Evolutionary conservation across 768 basidiomycete genomes (phyloP).

Genomic region (Xerocomellus intermedius): DNA sequence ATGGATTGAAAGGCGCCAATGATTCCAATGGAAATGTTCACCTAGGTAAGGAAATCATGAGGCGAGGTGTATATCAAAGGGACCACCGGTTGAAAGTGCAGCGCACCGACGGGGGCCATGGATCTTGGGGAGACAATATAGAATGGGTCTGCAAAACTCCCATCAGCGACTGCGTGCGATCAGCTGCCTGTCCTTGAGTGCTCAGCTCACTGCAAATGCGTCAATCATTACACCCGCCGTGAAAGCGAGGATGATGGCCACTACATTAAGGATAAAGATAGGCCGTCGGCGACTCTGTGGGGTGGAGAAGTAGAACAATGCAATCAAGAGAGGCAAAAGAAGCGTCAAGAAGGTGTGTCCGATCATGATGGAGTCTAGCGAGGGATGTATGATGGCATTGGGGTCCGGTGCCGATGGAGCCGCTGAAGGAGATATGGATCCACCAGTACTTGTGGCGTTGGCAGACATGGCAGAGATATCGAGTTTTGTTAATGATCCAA

Average conservation of each 20-base stretch:
- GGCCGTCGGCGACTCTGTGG: slow-evolving; percentile 22
- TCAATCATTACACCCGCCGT: slow-evolving; percentile 23
- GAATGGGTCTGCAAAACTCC: slow-evolving; percentile 23
- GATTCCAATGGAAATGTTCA: slow-evolving; percentile 30
- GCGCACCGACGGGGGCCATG: slow-evolving; percentile 22
- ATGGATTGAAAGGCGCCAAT: slow-evolving; percentile 30
- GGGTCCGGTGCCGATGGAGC: background rate
- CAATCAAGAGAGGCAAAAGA: slow-evolving; percentile 31
- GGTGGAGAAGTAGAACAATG: slow-evolving; percentile 32
- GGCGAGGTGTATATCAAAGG: background rate
- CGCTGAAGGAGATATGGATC: background rate
- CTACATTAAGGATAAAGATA: slow-evolving; percentile 31
- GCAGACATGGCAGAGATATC: slow-evolving; percentile 11
- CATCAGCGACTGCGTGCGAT: background rate
- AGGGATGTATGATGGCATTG: slow-evolving; percentile 17
- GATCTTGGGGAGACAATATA: slow-evolving; percentile 22
- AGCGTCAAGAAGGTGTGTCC: slow-evolving; percentile 31
- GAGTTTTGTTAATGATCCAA: background rate
- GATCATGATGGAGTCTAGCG: slow-evolving; percentile 28
- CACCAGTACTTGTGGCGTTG: slow-evolving; percentile 9
- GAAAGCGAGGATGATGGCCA: slow-evolving; percentile 22
- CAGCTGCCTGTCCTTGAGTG: background rate
- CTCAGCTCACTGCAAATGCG: slow-evolving; percentile 15
- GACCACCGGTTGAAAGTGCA: background rate
- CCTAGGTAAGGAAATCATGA: slow-evolving; percentile 2